Evolutionary conservation across 805 yeast genomes (phyloP), one percentile per base, ranked within the genome.

Genomic region (Myxozyma udenii): DNA sequence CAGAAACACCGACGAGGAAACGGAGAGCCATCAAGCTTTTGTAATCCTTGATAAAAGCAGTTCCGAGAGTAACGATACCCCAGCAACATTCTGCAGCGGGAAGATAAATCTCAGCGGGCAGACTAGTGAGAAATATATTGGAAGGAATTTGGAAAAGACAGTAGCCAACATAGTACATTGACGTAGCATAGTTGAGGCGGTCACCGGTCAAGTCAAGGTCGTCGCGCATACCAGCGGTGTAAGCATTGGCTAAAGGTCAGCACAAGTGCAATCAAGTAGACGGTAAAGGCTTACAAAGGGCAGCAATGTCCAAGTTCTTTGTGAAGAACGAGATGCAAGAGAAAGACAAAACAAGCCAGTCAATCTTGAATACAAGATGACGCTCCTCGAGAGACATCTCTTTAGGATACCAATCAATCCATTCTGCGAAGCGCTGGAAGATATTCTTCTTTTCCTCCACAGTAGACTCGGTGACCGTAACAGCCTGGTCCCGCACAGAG

Each of bases 231-330:
- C 86, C 84, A n/a, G 82, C 75, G 42, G 81, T 81, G 61, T 81
- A 83, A 1, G 87, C 88, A 61, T 83, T 80, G 53, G 76, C 75
- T n/a, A n/a, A n/a, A n/a, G n/a, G n/a, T n/a, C n/a, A n/a, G n/a
- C n/a, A n/a, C n/a, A n/a, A n/a, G n/a, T n/a, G n/a, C n/a, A n/a
- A n/a, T n/a, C n/a, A n/a, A n/a, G n/a, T n/a, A n/a, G n/a, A n/a
- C n/a, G n/a, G n/a, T n/a, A n/a, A n/a, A n/a, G n/a, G n/a, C n/a
- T n/a, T n/a, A n/a, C n/a, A n/a, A 48, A 79, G 69, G 63, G 83
- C 84, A 38, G 78, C 71, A 46, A 74, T 74, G 62, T 84, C 88
- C 42, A 84, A 68, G 50, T 81, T 79, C 64, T 83, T 83, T 48
- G 83, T 78, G 83, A 85, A 84, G 65, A 81, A 82, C 0, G 80